Base-by-base conservation (phyloP, 163 green algal genomes). In the Scenedesmus sp. region DNA sequence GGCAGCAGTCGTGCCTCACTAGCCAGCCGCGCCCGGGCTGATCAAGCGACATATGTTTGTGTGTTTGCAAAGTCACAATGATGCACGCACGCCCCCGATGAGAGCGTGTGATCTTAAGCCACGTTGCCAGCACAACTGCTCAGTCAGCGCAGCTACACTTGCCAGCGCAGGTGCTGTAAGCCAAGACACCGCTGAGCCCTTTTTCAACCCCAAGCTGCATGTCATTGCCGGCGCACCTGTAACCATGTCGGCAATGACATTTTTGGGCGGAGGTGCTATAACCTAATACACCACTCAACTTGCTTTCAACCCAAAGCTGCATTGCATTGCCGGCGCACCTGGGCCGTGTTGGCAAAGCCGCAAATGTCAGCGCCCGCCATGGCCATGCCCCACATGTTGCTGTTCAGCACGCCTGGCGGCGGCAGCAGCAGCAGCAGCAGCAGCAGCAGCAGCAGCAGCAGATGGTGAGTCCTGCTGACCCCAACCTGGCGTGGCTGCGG, bases 121-220 rank as follows among this genome's bases (percentile, higher is more conserved):
- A 56, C 7, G 49, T 12, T 20, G 49, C 49, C 46, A 56, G 10
- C 46, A 56, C 7, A 56, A 10, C 46, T 56, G 95, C 10, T n/a
- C n/a, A n/a, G n/a, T n/a, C n/a, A n/a, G n/a, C n/a, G 49, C 12
- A 13, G 12, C 96, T 95, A 83, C 96, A 98, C 68, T 97, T 96
- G 91, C 98, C 81, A 30, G 81, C 40, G 9, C 44, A 24, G 2
- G 13, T 26, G 15, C 15, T 26, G 3, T 68, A 15, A 72, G 16
- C 59, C 59, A 72, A 7, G 2, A 68, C 46, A 56, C 46, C 10
- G 46, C 46, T 53, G 6, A 53, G 6, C 7, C 46, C 46, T 16
- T 53, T 16, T 10, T 10, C 6, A 16, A 53, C 46, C 46, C 6
- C 46, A 6, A 16, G 46, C 46, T 53, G 46, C 46, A 53, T 53